These are phyloP conservation scores for Aspergillus aculeatinus DNA, from an alignment of 2,329 filamentous ascomycete genomes.

Conservation along the genomic window DNA sequence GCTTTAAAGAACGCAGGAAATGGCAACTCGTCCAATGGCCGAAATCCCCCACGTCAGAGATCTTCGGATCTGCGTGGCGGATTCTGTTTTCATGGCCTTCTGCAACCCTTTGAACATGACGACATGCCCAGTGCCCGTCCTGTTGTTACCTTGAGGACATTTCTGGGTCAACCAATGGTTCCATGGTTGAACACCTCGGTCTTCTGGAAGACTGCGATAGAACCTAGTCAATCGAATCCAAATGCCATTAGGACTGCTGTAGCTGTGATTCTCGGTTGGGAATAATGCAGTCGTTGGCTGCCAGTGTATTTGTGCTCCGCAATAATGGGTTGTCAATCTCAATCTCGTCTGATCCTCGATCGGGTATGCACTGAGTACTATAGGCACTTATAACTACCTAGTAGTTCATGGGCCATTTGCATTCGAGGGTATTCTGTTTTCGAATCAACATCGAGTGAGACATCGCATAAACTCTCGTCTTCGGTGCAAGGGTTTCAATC, in stretches of 20 bases:
- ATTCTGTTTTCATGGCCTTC: conserved; percentile 6
- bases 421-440: no score
- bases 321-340: neutral
- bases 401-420: no score
- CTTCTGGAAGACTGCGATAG: conserved; percentile 1
- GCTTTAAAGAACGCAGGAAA: neutral
- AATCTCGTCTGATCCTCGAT: neutral
- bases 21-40: neutral
- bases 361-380: neutral
- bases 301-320: neutral
- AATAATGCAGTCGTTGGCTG: neutral
- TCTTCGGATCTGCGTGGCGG: conserved; percentile 27
- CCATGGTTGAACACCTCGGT: conserved; percentile 10
- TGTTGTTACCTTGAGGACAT: neutral
- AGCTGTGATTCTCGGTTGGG: neutral
- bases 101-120: conserved; percentile 13
- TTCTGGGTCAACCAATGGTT: neutral
- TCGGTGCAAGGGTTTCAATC: no score
- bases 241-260: neutral
- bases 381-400: no score
- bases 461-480: no score
- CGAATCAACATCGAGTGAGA: no score
- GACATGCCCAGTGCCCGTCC: conserved; percentile 9
- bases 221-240: neutral
- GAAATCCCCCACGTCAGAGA: conserved; percentile 27